A percentile compares a stretch with the other conserved stretches of the same genome.
These are phyloP conservation scores for Discostella pseudostelligera DNA, from an alignment of 108 stramenopile genomes.

Conservation along the genomic window DNA sequence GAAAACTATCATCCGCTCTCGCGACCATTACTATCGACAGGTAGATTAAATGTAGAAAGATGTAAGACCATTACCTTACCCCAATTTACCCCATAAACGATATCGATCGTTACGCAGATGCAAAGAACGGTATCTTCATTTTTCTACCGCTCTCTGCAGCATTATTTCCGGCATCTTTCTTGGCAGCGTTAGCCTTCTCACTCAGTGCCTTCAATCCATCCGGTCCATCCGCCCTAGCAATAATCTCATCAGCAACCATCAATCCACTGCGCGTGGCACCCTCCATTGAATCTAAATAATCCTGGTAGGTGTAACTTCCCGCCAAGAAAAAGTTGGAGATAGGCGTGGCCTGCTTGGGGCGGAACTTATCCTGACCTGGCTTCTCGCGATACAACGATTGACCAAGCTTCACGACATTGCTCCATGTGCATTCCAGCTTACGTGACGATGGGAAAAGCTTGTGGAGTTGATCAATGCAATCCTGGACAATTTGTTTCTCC, in stretches of 20 bases:
- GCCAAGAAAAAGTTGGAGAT: constrained; percentile 96
- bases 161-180: not conserved
- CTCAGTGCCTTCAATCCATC: constrained; percentile 55
- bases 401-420: constrained; percentile 90
- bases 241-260: constrained; percentile 94
- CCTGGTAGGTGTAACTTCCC: constrained; percentile 96
- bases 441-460: constrained; percentile 89
- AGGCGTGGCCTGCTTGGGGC: constrained; percentile 93
- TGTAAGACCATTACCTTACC: too few relatives aligned
- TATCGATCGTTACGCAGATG: constrained; percentile 8
- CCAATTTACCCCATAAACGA: not conserved
- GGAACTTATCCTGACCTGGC: constrained; percentile 92
- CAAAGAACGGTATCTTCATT: constrained; percentile 41
- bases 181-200: constrained; percentile 29
- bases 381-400: constrained; percentile 93
- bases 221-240: constrained; percentile 85
- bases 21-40: too few relatives aligned
- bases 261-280: constrained; percentile 93
- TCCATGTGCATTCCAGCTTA: constrained; percentile 95
- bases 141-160: not conserved
- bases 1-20: too few relatives aligned
- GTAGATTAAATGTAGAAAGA: too few relatives aligned
- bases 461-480: constrained; percentile 83
- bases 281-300: constrained; percentile 98
- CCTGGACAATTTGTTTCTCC: constrained; percentile 80